Percentiles rank a stretch among this genome's conserved stretches.
Evolutionary conservation across 495 filamentous ascomycete genomes (phyloP).

Genomic region (Pseudoneurospora amorphoporcata): DNA sequence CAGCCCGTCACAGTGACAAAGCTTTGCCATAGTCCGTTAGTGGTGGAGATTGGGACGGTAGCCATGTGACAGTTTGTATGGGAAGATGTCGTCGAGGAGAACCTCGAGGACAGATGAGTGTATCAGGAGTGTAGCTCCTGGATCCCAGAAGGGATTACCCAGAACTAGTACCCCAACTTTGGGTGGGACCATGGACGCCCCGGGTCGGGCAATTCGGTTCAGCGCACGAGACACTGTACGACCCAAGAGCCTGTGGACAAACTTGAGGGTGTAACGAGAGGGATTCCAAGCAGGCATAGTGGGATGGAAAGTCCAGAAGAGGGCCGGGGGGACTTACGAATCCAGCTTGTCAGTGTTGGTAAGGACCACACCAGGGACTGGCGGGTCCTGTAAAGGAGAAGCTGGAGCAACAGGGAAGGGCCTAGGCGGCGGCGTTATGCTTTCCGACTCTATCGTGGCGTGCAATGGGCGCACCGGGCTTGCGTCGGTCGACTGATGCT

Average conservation of each 20-base stretch:
- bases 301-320: background rate
- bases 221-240: background rate
- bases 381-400: conserved; percentile 20
- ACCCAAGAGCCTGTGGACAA: background rate
- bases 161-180: background rate
- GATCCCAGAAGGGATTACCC: background rate
- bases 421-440: background rate
- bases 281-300: background rate
- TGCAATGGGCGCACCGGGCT: background rate
- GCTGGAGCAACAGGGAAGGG: background rate
- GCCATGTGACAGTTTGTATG: conserved; percentile 13
- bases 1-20: conserved; percentile 41
- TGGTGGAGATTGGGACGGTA: background rate
- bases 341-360: conserved; percentile 14
- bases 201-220: background rate
- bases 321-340: conserved; percentile 1
- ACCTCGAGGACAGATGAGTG: background rate
- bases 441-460: background rate
- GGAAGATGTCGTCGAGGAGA: background rate
- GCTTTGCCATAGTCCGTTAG: conserved; percentile 31
- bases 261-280: background rate
- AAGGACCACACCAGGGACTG: conserved; percentile 24
- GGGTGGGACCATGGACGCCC: background rate
- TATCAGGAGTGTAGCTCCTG: background rate
- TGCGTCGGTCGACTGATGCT: background rate